Evolutionary conservation across 2,329 filamentous ascomycete genomes (phyloP).

Genomic region (Aspergillus sp.): DNA sequence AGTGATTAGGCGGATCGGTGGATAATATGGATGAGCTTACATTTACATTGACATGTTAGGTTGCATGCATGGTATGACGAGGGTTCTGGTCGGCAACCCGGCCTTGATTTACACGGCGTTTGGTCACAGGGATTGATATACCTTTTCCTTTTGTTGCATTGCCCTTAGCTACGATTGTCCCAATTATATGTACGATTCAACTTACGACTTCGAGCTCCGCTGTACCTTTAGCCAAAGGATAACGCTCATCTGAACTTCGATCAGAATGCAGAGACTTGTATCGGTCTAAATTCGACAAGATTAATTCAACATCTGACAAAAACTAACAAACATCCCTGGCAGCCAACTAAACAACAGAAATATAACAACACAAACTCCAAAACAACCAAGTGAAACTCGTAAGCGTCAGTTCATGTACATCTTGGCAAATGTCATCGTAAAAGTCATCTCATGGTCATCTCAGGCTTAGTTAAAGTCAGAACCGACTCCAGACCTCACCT

Average conservation of each 20-base stretch:
- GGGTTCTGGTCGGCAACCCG: background rate
- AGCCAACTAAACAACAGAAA: background rate
- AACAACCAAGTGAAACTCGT: background rate
- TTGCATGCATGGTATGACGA: background rate
- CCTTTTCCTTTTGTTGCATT: background rate
- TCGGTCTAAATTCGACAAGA: too few relatives aligned
- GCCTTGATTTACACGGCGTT: constrained; percentile 3
- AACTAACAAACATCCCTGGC: too few relatives aligned
- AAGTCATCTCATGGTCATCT: constrained; percentile 35
- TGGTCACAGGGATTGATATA: background rate
- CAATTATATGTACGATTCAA: too few relatives aligned
- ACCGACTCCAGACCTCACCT: constrained; percentile 21
- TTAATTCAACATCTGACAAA: too few relatives aligned
- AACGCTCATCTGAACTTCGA: too few relatives aligned
- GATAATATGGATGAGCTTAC: too few relatives aligned
- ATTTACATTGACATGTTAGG: background rate
- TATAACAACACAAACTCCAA: background rate
- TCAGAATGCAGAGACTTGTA: too few relatives aligned
- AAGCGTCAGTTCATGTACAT: constrained; percentile 40
- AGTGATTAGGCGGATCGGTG: constrained; percentile 57
- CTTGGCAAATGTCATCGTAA: constrained; percentile 36
- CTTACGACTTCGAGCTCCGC: too few relatives aligned
- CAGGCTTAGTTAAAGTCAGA: constrained; percentile 25
- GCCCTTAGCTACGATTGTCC: background rate
- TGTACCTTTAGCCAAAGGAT: too few relatives aligned